Evolutionary conservation across 306 rosid genomes (phyloP).

Genomic region (Vicia faba): DNA sequence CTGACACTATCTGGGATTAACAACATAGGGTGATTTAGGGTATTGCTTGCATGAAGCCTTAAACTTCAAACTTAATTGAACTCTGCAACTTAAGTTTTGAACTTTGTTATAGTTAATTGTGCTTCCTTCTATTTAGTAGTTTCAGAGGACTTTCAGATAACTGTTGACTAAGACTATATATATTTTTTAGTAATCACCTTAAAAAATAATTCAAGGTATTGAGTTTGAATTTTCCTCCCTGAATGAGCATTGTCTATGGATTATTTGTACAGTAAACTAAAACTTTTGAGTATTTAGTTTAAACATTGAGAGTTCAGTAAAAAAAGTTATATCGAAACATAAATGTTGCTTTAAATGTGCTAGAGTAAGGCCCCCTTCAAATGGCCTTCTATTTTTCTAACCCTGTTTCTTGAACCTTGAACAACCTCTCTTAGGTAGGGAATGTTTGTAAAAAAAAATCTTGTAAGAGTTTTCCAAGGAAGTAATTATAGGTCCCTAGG

Average conservation of each 20-base stretch:
- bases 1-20: too few relatives aligned
- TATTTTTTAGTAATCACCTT: background rate
- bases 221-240: background rate
- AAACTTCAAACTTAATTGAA: constrained; percentile 7
- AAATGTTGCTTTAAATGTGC: constrained; percentile 19
- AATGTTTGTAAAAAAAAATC: constrained; percentile 22
- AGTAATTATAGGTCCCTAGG: background rate
- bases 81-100: constrained; percentile 6
- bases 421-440: constrained; percentile 12
- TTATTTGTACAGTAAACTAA: background rate
- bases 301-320: background rate
- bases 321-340: background rate
- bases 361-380: constrained; percentile 4
- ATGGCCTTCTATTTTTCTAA: background rate
- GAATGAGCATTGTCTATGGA: constrained; percentile 20
- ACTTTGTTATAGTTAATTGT: constrained; percentile 21
- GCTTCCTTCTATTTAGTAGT: background rate
- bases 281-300: background rate
- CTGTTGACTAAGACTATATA: background rate
- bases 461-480: constrained; percentile 1
- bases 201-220: background rate
- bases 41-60: background rate
- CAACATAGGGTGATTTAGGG: too few relatives aligned
- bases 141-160: constrained; percentile 21
- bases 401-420: constrained; percentile 1